Evolutionary conservation across 352 stramenopile genomes (phyloP).

Genomic region (Phytopythium cucurbitacearum): DNA sequence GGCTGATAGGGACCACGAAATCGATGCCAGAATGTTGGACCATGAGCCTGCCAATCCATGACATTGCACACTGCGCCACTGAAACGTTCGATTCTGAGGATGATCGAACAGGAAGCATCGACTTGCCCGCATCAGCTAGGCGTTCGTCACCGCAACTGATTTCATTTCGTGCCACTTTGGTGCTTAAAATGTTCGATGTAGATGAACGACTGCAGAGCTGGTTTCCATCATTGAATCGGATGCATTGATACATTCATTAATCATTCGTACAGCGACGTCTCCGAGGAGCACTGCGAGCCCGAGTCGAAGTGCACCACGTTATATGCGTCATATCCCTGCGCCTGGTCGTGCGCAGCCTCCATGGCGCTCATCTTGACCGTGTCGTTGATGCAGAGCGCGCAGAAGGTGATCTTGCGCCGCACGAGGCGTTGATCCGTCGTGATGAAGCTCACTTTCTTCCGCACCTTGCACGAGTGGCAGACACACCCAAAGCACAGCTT

Average conservation of each 20-base stretch:
- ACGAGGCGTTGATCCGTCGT: conserved; percentile 16
- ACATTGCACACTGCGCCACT: too few species aligned
- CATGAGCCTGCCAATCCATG: too few species aligned
- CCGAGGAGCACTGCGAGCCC: conserved; percentile 21
- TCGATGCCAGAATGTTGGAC: too few species aligned
- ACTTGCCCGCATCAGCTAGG: too few species aligned
- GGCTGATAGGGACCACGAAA: too few species aligned
- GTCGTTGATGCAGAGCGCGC: conserved; percentile 16
- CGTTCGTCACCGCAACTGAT: too few species aligned
- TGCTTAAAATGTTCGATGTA: too few species aligned
- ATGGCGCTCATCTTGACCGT: conserved; percentile 13
- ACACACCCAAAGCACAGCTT: conserved; percentile 26
- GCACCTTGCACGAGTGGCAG: conserved; percentile 26
- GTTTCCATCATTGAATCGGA: neutral
- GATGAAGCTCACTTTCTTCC: conserved; percentile 35
- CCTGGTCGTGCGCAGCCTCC: conserved; percentile 22
- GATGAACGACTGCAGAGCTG: too few species aligned
- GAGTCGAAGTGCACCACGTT: conserved; percentile 19
- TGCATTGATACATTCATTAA: neutral
- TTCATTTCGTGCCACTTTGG: too few species aligned
- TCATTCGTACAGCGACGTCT: conserved; percentile 7
- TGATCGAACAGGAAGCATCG: too few species aligned
- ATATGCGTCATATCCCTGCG: conserved; percentile 18
- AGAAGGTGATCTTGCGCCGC: conserved; percentile 29
- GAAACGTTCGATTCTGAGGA: too few species aligned